phyloP scores from a whole-genome alignment of 202 grass and related monocot species.

The Sporobolus alterniflorus region DNA sequence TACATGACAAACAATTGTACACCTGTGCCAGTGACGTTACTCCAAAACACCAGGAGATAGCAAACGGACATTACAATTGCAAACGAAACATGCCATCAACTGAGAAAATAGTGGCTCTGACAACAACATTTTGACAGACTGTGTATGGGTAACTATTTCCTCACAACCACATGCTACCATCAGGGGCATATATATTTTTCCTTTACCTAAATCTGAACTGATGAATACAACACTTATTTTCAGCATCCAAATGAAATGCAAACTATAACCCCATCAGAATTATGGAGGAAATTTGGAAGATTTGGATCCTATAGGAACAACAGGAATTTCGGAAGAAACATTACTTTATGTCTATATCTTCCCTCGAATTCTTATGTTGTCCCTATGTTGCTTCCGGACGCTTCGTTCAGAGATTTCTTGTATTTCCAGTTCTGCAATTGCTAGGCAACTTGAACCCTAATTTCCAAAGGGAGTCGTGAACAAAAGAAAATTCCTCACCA shows the following conservation, averaged over 20 bases:
- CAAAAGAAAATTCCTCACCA: neutral
- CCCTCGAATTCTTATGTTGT: neutral
- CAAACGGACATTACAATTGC: neutral
- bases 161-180: constrained; percentile 15
- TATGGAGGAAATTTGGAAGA: neutral
- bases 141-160: neutral
- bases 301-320: neutral
- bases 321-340: neutral
- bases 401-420: neutral
- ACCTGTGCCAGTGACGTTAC: neutral
- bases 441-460: neutral
- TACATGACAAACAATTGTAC: neutral
- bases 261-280: neutral
- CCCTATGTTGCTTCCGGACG: neutral
- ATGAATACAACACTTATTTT: neutral
- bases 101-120: neutral
- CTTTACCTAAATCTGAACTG: neutral
- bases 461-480: neutral
- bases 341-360: neutral
- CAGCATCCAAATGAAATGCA: neutral
- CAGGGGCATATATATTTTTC: neutral
- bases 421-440: neutral
- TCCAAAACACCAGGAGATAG: neutral
- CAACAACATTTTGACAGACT: neutral
- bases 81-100: neutral